These are phyloP conservation scores for Candolleomyces eurysporus DNA, from an alignment of 768 basidiomycete species.

Conservation along the genomic window DNA sequence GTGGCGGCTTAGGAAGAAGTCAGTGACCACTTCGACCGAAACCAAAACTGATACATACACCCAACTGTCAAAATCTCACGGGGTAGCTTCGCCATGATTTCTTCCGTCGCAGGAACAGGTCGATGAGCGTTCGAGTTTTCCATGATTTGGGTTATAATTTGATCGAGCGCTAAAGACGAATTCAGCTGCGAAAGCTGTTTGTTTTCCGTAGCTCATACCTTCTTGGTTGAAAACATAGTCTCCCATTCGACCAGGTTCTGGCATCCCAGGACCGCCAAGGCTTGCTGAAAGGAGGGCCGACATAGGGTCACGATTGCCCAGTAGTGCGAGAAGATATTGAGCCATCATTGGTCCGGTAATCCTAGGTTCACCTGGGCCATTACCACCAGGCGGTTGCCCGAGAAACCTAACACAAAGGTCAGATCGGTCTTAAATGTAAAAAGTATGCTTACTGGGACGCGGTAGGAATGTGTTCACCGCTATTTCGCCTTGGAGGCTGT, in stretches of 20 bases:
- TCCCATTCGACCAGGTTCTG: conserved; percentile 65
- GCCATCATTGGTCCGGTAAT: conserved; percentile 67
- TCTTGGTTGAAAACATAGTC: conserved; percentile 94
- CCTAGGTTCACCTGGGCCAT: conserved; percentile 25
- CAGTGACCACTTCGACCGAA: not conserved
- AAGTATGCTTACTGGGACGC: conserved; percentile 51
- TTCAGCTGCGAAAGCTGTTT: not conserved
- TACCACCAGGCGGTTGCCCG: conserved; percentile 18
- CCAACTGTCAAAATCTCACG: conserved; percentile 58
- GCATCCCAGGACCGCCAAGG: conserved; percentile 17
- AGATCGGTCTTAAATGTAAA: not conserved
- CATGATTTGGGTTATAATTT: conserved; percentile 86
- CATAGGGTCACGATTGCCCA: conserved; percentile 50
- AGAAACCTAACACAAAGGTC: conserved; percentile 20
- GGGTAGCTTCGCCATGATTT: conserved; percentile 67
- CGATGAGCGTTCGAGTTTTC: conserved; percentile 71
- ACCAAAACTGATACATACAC: conserved; percentile 43
- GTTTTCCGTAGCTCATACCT: conserved; percentile 41
- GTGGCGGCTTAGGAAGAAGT: conserved; percentile 43
- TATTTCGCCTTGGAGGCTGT: conserved; percentile 1
- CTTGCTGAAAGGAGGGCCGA: conserved; percentile 39
- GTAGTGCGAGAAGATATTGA: conserved; percentile 67
- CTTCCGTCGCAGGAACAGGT: conserved; percentile 84
- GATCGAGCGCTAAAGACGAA: conserved; percentile 58
- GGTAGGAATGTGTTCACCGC: conserved; percentile 32